Evolutionary conservation across 495 filamentous ascomycete genomes (phyloP).

Genomic region (Neurospora sublineolata): DNA sequence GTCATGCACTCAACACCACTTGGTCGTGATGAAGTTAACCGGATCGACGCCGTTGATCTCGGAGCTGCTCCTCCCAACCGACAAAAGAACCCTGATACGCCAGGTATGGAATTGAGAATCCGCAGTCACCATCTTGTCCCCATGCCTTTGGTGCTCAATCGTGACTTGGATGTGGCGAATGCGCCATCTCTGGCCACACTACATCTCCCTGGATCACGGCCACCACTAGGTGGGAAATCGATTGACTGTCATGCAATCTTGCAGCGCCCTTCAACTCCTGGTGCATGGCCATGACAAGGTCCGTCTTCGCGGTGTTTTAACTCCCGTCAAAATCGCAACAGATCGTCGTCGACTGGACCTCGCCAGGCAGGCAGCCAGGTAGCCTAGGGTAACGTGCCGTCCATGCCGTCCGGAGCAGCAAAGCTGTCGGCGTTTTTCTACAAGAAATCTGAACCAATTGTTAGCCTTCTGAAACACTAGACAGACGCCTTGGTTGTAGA

Average conservation of each 20-base stretch:
- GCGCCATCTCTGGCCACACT: neutral
- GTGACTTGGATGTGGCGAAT: neutral
- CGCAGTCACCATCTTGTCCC: neutral
- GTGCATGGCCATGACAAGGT: neutral
- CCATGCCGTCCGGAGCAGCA: neutral
- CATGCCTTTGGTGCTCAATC: neutral
- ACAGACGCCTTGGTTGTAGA: neutral
- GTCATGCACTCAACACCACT: neutral
- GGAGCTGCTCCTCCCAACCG: neutral
- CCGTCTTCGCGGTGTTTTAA: neutral
- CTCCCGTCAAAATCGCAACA: neutral
- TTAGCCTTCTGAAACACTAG: neutral
- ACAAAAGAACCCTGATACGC: neutral
- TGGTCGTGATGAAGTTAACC: neutral
- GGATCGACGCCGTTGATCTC: no score
- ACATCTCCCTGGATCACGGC: neutral
- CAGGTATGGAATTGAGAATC: neutral
- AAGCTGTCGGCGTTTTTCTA: neutral
- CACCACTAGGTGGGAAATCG: neutral
- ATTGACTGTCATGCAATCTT: neutral
- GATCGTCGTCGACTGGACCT: neutral
- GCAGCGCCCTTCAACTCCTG: neutral
- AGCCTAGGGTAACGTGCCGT: neutral
- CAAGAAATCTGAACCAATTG: neutral
- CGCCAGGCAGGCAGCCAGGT: neutral